Conservation (phyloP, 2,329 filamentous ascomycete species). For the Aureobasidium zeae region DNA sequence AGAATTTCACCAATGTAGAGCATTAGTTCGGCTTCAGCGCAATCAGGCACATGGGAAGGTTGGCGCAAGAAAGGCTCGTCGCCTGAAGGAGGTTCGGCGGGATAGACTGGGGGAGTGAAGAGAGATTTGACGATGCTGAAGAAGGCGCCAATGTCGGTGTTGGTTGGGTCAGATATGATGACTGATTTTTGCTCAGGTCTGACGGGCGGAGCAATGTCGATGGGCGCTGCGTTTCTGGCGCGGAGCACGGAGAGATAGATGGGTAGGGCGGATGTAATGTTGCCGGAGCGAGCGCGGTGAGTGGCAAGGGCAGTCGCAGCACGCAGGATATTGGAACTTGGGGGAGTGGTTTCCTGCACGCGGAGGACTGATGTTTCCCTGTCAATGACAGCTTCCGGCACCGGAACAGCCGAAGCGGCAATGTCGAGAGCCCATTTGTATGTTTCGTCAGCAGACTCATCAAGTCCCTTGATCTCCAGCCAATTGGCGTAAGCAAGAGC, state of each 20-base stretch:
- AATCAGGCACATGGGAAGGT: slow-evolving; percentile 48
- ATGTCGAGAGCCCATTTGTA: slow-evolving; percentile 70
- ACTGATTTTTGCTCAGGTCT: slow-evolving; percentile 3
- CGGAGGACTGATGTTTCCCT: slow-evolving; percentile 48
- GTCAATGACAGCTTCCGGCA: slow-evolving; percentile 47
- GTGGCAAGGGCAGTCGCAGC: slow-evolving; percentile 69
- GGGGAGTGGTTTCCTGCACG: slow-evolving; percentile 47
- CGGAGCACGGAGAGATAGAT: slow-evolving; percentile 79
- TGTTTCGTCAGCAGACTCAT: slow-evolving; percentile 59
- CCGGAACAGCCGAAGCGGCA: slow-evolving; percentile 49
- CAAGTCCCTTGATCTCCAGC: slow-evolving; percentile 65
- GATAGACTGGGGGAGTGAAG: slow-evolving; percentile 42
- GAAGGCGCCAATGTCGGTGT: slow-evolving; percentile 21
- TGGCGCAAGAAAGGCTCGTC: slow-evolving; percentile 57
- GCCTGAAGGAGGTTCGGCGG: slow-evolving; percentile 60
- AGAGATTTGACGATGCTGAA: slow-evolving; percentile 30
- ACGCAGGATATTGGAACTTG: slow-evolving; percentile 60
- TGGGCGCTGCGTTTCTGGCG: slow-evolving; percentile 55
- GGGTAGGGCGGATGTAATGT: slow-evolving; percentile 62
- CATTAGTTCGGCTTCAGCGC: slow-evolving; percentile 78
- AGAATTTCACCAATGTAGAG: slow-evolving; percentile 91
- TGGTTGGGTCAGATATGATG: slow-evolving; percentile 1
- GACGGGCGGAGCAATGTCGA: slow-evolving; percentile 28
- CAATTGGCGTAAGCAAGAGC: slow-evolving; percentile 76
- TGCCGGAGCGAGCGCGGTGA: slow-evolving; percentile 61